Base-by-base conservation (phyloP, 192 early-diverging fungal species). In the Geosiphon pyriformis region DNA sequence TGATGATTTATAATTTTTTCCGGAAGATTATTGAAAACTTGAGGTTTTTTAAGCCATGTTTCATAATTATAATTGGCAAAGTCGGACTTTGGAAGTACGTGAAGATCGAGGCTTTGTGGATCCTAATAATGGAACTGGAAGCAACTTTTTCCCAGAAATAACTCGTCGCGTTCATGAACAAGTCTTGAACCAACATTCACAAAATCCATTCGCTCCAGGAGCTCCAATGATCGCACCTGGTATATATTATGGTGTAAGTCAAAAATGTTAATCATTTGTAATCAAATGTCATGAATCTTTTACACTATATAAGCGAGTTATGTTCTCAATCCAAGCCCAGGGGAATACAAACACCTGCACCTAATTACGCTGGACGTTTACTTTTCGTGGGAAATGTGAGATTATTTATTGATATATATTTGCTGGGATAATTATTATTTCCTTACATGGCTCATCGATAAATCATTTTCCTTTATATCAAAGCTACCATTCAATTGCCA, bases 361-460 rank as follows among this genome's bases (percentile, higher is more conserved):
- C 67, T 50, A 68, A 74, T 27, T 67, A 67, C 35, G 56, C 37
- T 52, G 70, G 77, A 8, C 74, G 74, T 23, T 78, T 80, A 59
- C 78, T 92, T 47, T 91, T 86, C 73, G 85, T 92, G 55, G 89
- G 90, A 59, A 92, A 92, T 81, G 87, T 91, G 76, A 71, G 76
- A 57, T 51, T 23, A 47, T 26, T 15, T 22, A 27, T 42, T 61
- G 20, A 23, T 61, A 2, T 65, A 51, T 23, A 33, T 26, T 32
- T 66, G 4, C 3, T 23, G 34, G 34, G 68, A 58, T 33, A 26
- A 46, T 22, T 54, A 12, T 47, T 17, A 35, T 50, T 12, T 33
- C 30, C 11, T 25, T 20, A 58, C 68, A 53, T 73, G 35, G n/a
- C n/a, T n/a, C n/a, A n/a, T n/a, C n/a, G n/a, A 61, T 60, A 12